Conservation (phyloP, 1,284 basidiomycete species). For the Anthracocystis setariae region DNA sequence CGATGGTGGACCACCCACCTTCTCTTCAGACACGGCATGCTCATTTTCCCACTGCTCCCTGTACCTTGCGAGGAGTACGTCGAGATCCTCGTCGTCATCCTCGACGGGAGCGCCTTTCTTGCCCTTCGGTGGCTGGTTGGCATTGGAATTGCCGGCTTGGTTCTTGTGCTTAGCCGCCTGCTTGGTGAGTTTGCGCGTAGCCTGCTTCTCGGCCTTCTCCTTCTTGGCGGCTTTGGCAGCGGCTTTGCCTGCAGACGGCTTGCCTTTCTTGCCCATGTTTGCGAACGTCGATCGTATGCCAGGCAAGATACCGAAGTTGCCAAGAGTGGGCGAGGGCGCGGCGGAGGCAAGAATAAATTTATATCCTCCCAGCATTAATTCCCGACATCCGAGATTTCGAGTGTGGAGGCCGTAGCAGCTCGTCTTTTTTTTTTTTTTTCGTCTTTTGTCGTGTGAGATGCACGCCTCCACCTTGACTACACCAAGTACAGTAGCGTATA, state of each 20-base stretch:
- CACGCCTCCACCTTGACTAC: too few relatives aligned
- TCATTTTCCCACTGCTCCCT: constrained; percentile 62
- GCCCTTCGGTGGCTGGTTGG: constrained; percentile 42
- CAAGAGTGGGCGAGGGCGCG: neutral
- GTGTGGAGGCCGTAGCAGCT: constrained; percentile 3
- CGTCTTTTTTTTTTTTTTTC: neutral
- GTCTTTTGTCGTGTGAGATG: neutral
- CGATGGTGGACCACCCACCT: constrained; percentile 54
- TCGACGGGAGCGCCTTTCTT: constrained; percentile 42
- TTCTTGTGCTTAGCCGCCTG: constrained; percentile 44
- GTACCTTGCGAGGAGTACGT: constrained; percentile 61
- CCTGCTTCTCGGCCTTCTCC: constrained; percentile 66
- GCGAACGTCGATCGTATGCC: neutral
- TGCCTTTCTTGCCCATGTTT: constrained; percentile 64
- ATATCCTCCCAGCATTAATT: neutral
- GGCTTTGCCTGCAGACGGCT: constrained; percentile 60
- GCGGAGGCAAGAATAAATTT: neutral
- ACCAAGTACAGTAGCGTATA: too few relatives aligned
- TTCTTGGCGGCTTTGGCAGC: constrained; percentile 65
- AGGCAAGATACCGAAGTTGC: too few relatives aligned
- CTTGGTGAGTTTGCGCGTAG: constrained; percentile 60
- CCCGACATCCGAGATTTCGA: constrained; percentile 20
- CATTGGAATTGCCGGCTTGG: constrained; percentile 9
- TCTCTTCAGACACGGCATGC: constrained; percentile 61
- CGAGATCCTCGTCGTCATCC: constrained; percentile 65